Base-by-base conservation (phyloP, 2,329 filamentous ascomycete genomes). In the Phaeosphaeriaceae sp. region DNA sequence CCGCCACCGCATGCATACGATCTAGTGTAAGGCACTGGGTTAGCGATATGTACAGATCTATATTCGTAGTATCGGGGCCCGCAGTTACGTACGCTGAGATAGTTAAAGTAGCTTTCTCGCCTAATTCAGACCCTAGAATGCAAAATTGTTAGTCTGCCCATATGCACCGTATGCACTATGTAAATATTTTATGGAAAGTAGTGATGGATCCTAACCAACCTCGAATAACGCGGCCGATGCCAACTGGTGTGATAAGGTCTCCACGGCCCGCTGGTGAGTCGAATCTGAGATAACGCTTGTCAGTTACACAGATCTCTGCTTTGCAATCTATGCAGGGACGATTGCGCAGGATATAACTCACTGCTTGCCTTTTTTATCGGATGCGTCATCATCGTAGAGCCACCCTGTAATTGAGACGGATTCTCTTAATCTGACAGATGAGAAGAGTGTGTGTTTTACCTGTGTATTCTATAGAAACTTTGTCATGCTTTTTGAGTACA, bases 401-500 rank as follows among this genome's bases (percentile, higher is more conserved):
- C 81, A 96, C 66, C 94, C 69, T 71, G 30, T 6, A 34, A 30
- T 2, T 29, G 28, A 11, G 48, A 66, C 15, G 63, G 62, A 56
- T 35, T 29, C 38, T 26, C n/a, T n/a, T 20, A 17, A 9, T 39
- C 18, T 15, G 11, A 3, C 6, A 23, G 41, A 9, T 23, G 30
- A n/a, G 39, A 16, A 16, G 6, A n/a, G 21, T 9, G 34, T 46
- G 38, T n/a, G n/a, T n/a, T n/a, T 40, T 63, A 70, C 69, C 94
- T 34, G 88, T 94, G 82, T 97, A 97, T 77, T 94, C 85, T 70
- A 97, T 96, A 68, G 83, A 84, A 68, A 97, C 90, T 20, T 77
- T 84, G 73, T 97, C 85, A 60, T 90, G 88, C 13, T 69, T 66
- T 59, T 76, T 70, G 49, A 93, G 89, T 58, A 75, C 79, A 65